These are phyloP conservation scores for Neonectria sp. DNA, from an alignment of 2,329 filamentous ascomycete genomes.

Conservation along the genomic window DNA sequence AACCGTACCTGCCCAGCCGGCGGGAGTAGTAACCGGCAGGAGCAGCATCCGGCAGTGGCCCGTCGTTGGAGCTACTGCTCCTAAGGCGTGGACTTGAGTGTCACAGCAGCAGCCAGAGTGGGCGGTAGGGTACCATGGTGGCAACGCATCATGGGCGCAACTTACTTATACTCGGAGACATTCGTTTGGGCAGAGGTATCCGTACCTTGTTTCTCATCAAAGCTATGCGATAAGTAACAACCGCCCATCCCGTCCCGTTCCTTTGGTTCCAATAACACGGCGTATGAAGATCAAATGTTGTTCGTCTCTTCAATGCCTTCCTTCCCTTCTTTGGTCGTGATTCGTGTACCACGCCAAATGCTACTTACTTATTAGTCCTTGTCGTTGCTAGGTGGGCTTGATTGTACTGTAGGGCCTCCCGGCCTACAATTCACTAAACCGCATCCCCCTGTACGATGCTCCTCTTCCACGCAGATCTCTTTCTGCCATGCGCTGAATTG, in stretches of 20 bases:
- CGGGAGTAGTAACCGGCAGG: background rate
- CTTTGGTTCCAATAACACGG: background rate
- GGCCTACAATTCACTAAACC: background rate
- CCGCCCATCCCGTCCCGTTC: background rate
- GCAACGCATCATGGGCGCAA: background rate
- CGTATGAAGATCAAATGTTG: background rate
- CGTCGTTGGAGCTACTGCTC: conserved; percentile 1
- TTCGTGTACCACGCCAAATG: background rate
- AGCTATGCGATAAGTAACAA: background rate
- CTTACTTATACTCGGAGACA: background rate
- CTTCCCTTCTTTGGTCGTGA: background rate
- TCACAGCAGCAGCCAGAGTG: conserved; percentile 4
- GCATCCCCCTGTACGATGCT: background rate
- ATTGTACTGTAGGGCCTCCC: background rate
- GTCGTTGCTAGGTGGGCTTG: too few relatives aligned
- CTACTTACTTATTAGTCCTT: background rate
- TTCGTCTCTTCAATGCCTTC: background rate
- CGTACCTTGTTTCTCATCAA: conserved; percentile 5
- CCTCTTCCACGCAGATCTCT: background rate
- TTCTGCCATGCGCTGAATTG: too few relatives aligned
- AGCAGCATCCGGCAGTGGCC: background rate
- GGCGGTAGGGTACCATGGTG: background rate
- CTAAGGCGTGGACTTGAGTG: background rate
- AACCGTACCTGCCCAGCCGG: background rate
- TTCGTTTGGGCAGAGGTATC: background rate